Percentiles rank a stretch among this genome's conserved stretches.
phyloP scores from a whole-genome alignment of 495 filamentous ascomycete genomes.

The Aspergillus funiculosus region DNA sequence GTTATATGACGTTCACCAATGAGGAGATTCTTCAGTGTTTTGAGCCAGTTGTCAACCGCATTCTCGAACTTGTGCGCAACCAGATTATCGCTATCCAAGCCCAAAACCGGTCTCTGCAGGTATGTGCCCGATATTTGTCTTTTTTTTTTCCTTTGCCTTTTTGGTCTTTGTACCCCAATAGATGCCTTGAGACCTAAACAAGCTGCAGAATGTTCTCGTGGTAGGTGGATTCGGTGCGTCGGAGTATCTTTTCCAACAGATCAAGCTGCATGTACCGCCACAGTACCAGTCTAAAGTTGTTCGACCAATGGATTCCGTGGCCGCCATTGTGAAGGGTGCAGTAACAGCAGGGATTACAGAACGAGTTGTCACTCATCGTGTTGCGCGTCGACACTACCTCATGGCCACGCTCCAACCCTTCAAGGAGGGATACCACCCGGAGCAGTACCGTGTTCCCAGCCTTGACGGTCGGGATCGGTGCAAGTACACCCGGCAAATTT shows the following conservation, averaged over 20 bases:
- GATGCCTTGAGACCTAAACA: slow-evolving; percentile 19
- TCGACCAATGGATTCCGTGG: slow-evolving; percentile 78
- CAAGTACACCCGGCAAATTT: slow-evolving; percentile 98
- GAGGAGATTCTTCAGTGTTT: slow-evolving; percentile 80
- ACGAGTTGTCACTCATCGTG: slow-evolving; percentile 90
- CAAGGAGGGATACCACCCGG: slow-evolving; percentile 97
- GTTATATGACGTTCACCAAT: slow-evolving; percentile 79
- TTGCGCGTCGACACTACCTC: slow-evolving; percentile 96
- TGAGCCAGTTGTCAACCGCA: slow-evolving; percentile 72
- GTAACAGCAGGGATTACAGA: slow-evolving; percentile 93
- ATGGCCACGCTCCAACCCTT: slow-evolving; percentile 99
- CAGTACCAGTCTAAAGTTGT: slow-evolving; percentile 77
- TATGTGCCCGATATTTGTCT: slow-evolving; percentile 28
- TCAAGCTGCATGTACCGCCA: slow-evolving; percentile 71
- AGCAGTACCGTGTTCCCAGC: slow-evolving; percentile 94
- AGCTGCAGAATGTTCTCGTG: slow-evolving; percentile 60
- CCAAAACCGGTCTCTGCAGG: slow-evolving; percentile 65
- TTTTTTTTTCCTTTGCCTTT: too few species aligned
- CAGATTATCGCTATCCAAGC: slow-evolving; percentile 79
- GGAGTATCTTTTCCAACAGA: slow-evolving; percentile 79
- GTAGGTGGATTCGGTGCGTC: slow-evolving; percentile 77
- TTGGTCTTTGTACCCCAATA: too few species aligned
- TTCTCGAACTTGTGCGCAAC: slow-evolving; percentile 70
- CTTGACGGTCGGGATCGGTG: slow-evolving; percentile 96
- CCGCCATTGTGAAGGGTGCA: slow-evolving; percentile 74